These are phyloP conservation scores for Ascosphaera aggregata DNA, from an alignment of 2,329 filamentous ascomycete genomes.

Conservation along the genomic window DNA sequence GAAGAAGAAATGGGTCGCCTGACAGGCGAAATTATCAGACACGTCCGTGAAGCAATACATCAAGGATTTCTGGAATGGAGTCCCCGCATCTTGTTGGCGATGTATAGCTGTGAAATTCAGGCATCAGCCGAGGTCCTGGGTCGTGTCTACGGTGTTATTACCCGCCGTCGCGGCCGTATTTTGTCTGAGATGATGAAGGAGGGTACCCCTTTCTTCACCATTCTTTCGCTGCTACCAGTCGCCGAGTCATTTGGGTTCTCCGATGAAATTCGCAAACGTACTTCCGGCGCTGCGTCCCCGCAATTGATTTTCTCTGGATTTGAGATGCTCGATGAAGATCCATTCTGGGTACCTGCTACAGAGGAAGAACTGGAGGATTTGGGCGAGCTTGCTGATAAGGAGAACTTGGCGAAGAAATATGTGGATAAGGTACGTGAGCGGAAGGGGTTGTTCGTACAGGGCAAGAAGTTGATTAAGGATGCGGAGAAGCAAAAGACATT, in stretches of 20 bases:
- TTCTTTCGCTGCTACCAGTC: slow-evolving; percentile 67
- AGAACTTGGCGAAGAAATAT: slow-evolving; percentile 92
- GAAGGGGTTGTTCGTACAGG: slow-evolving; percentile 73
- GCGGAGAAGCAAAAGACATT: slow-evolving; percentile 78
- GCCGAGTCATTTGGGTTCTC: slow-evolving; percentile 90
- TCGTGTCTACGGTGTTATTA: slow-evolving; percentile 93
- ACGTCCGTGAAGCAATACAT: slow-evolving; percentile 61
- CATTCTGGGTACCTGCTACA: slow-evolving; percentile 91
- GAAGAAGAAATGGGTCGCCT: slow-evolving; percentile 46
- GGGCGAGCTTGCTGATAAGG: slow-evolving; percentile 74
- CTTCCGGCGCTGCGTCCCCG: slow-evolving; percentile 70
- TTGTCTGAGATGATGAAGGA: slow-evolving; percentile 82
- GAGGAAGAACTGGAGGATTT: slow-evolving; percentile 94
- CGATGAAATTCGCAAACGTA: slow-evolving; percentile 90
- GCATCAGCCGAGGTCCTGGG: slow-evolving; percentile 83
- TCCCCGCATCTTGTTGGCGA: slow-evolving; percentile 79
- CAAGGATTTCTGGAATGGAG: slow-evolving; percentile 88
- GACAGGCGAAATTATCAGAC: slow-evolving; percentile 83
- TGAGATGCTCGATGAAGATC: slow-evolving; percentile 82
- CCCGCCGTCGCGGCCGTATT: slow-evolving; percentile 70
- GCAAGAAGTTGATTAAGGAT: slow-evolving; percentile 48
- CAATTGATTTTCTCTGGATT: slow-evolving; percentile 88
- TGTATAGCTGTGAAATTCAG: slow-evolving; percentile 97
- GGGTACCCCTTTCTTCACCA: slow-evolving; percentile 90
- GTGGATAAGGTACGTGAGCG: slow-evolving; percentile 70